phyloP scores from a whole-genome alignment of 2,329 filamentous ascomycete species.

The Penicillium hesseltinei region DNA sequence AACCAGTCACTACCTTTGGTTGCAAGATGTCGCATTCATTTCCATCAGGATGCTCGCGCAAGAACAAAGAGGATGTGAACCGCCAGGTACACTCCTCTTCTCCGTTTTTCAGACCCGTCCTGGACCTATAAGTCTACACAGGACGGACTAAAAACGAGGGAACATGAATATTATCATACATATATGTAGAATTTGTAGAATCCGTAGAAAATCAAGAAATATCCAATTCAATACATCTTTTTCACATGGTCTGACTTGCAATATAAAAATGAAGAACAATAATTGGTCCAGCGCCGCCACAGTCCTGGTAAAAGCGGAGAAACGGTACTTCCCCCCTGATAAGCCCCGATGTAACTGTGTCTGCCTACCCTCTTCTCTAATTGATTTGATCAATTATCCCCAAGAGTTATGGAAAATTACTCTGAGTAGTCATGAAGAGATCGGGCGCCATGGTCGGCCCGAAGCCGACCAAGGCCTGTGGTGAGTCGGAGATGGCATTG shows the following conservation, averaged over 20 bases:
- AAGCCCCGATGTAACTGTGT: background rate
- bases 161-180: constrained; percentile 37
- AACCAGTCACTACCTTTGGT: constrained; percentile 45
- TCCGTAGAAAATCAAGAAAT: background rate
- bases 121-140: constrained; percentile 47
- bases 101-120: constrained; percentile 57
- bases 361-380: background rate
- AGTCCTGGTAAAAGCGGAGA: constrained; percentile 5
- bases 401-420: constrained; percentile 2
- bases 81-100: constrained; percentile 34
- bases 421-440: constrained; percentile 20
- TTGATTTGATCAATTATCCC: background rate
- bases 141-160: constrained; percentile 58
- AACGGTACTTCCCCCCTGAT: constrained; percentile 1
- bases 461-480: constrained; percentile 34
- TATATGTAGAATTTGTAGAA: background rate
- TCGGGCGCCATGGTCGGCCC: constrained; percentile 20
- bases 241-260: background rate
- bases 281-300: background rate
- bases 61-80: constrained; percentile 43
- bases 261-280: background rate
- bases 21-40: constrained; percentile 50
- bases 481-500: constrained; percentile 17
- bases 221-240: background rate
- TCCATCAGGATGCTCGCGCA: constrained; percentile 43